Conservation (phyloP, 208 protist species). For the Leishmania tropica region DNA sequence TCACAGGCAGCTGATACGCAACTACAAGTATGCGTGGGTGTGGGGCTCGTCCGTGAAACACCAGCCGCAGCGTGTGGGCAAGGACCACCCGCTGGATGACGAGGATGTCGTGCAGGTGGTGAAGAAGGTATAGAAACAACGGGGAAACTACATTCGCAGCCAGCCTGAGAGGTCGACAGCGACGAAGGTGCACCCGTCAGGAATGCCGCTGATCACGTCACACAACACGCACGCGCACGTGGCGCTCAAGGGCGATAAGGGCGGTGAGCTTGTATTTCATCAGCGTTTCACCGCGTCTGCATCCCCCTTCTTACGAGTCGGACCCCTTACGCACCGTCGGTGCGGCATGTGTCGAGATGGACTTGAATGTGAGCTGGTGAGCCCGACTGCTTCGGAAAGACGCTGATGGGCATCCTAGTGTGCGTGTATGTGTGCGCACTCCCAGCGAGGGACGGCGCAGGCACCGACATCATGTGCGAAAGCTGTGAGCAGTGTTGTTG, state of each 20-base stretch:
- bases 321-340: background rate
- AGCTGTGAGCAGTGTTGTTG: too few species aligned
- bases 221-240: background rate
- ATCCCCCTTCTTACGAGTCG: background rate
- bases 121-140: constrained; percentile 91
- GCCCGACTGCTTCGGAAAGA: too few species aligned
- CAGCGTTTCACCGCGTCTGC: background rate
- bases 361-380: too few species aligned
- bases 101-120: constrained; percentile 99
- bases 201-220: background rate
- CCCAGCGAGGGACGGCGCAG: too few species aligned
- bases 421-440: too few species aligned
- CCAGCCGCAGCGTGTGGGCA: constrained; percentile 96
- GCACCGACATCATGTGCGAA: too few species aligned
- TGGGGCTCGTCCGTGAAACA: constrained; percentile 99
- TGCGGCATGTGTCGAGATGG: too few species aligned
- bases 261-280: background rate
- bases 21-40: constrained; percentile 99
- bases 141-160: background rate
- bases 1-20: constrained; percentile 96
- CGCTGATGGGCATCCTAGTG: too few species aligned
- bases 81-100: constrained; percentile 97
- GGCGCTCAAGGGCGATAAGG: background rate
- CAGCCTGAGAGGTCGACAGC: background rate
- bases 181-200: background rate